Evolutionary conservation across 2,329 filamentous ascomycete species (phyloP), one percentile per base, ranked within the genome.

Genomic region (Tolypocladium tundrense): DNA sequence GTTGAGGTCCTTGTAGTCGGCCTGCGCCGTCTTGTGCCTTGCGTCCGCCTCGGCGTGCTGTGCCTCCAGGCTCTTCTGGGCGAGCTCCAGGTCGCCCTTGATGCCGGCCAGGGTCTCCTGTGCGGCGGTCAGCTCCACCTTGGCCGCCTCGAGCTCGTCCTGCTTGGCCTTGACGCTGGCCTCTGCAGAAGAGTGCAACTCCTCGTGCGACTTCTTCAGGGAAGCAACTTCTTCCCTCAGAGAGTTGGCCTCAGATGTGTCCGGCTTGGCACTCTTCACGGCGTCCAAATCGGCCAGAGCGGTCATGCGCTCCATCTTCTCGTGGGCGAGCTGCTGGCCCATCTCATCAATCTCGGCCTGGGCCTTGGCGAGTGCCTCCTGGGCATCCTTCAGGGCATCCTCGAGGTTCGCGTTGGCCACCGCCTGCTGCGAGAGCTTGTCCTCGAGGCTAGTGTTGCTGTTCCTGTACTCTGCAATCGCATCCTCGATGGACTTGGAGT

Each of bases 1-100:
- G 66, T 83, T 81, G 73, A 87, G 80, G 61, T 85, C 82, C 66
- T 81, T 78, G 69, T 84, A 85, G 67, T 85, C 82, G n/a, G 78
- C 75, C 68, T 77, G 75, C 53, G 79, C 75, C n/a, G 77, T 82
- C 77, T 83, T 83, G 56, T 74, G 65, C 67, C 77, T 78, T 13
- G 77, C 76, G 13, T 79, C 77, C 3, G 77, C 75, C 64, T 81
- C 78, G 27, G 77, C 73, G 68, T 75, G 77, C 63, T 78, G 72
- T 9, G 79, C 76, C 60, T 82, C 78, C 0, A 85, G 72, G 55
- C 84, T 80, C 68, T 82, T 81, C 60, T 78, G 72, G 1, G 73
- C 69, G 57, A 81, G 70, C 51, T 75, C 72, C 1, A 84, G 67
- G 60, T 84, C 78, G 43, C 77, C 66, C 59, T 66, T 69, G 42